These are phyloP conservation scores for Rutstroemia sp. DNA, from an alignment of 2,329 filamentous ascomycete species.

Conservation along the genomic window DNA sequence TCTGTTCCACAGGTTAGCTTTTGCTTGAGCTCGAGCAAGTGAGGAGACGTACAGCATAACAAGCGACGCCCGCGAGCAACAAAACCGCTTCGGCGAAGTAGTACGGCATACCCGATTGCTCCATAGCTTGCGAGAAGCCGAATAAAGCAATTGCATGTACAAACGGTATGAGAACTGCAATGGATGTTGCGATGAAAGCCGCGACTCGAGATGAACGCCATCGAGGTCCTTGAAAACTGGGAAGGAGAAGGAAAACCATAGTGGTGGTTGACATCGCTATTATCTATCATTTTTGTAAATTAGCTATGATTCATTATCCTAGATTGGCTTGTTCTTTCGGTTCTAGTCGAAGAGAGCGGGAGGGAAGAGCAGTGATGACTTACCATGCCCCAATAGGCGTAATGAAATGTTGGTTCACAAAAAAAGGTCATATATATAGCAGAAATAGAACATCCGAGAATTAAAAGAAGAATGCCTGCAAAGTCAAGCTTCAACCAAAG, in stretches of 20 bases:
- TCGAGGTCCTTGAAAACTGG: constrained; percentile 16
- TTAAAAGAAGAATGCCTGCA: constrained; percentile 33
- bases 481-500: constrained; percentile 35
- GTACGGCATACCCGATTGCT: constrained; percentile 16
- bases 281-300: constrained; percentile 26
- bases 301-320: neutral
- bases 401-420: constrained; percentile 30
- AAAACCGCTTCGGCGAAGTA: constrained; percentile 15
- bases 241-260: constrained; percentile 26
- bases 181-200: constrained; percentile 17
- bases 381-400: constrained; percentile 32
- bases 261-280: constrained; percentile 29
- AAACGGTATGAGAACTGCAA: constrained; percentile 19
- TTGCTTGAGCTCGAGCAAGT: neutral
- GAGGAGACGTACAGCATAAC: constrained; percentile 6
- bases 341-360: neutral
- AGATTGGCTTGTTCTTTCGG: too few species aligned
- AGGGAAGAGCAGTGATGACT: constrained; percentile 9
- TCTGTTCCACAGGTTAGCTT: constrained; percentile 4
- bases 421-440: constrained; percentile 36
- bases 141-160: constrained; percentile 14
- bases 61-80: constrained; percentile 11
- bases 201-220: constrained; percentile 17
- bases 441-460: constrained; percentile 33
- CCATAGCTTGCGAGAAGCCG: constrained; percentile 10